Conservation (phyloP, 257 asterid species). For the Avicennia marina region DNA sequence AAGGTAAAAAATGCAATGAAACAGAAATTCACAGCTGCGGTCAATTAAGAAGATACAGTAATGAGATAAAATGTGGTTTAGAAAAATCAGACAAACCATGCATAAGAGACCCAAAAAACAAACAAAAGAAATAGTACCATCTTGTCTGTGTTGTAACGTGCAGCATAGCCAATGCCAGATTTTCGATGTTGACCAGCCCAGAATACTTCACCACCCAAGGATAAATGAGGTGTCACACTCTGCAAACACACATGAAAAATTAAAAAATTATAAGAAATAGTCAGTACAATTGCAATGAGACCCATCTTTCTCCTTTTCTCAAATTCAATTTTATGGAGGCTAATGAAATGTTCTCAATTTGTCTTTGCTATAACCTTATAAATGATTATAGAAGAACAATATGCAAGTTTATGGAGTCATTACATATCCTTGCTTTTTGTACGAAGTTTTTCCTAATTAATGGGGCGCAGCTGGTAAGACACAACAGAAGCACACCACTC, state of each 20-base stretch:
- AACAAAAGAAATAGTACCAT: constrained; percentile 40
- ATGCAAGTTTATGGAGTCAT: background rate
- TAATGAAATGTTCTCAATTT: background rate
- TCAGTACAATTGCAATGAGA: background rate
- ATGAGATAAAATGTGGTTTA: background rate
- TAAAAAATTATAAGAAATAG: background rate
- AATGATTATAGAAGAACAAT: background rate
- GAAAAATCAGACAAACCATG: background rate
- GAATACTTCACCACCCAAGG: constrained; percentile 90
- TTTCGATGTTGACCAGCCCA: constrained; percentile 98
- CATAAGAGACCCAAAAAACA: background rate
- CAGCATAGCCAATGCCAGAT: constrained; percentile 89
- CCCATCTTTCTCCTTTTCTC: background rate
- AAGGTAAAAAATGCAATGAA: too few relatives aligned
- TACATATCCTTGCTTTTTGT: background rate
- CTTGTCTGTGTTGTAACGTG: constrained; percentile 86
- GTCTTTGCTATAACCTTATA: background rate
- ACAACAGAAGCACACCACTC: background rate
- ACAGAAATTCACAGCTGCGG: too few relatives aligned
- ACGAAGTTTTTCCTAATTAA: background rate
- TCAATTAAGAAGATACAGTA: too few relatives aligned
- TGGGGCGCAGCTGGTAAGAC: background rate
- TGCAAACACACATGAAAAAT: constrained; percentile 31
- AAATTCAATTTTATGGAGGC: background rate
- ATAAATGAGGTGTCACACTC: constrained; percentile 73